phyloP scores from a whole-genome alignment of 202 grass and related monocot species.

The Digitaria exilis region DNA sequence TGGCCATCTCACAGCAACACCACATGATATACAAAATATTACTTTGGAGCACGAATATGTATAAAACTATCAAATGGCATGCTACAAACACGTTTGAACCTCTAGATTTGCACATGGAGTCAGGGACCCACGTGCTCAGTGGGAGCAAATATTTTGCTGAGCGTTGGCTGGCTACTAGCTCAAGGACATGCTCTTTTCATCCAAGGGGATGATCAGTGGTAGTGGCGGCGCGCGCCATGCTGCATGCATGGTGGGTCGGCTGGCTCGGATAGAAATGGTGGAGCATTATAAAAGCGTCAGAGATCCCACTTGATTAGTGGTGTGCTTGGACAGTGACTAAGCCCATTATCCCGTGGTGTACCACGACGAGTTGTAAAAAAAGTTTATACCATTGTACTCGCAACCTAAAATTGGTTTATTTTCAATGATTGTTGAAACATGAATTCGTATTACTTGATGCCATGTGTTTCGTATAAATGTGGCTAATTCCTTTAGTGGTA shows the following conservation, averaged over 20 bases:
- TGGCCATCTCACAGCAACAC: too few species aligned
- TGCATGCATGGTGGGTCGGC: conserved; percentile 22
- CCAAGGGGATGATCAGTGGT: not conserved
- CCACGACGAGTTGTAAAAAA: not conserved
- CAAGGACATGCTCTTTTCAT: not conserved
- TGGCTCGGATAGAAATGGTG: conserved; percentile 30
- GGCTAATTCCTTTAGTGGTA: too few species aligned
- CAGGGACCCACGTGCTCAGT: not conserved
- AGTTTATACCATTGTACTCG: too few species aligned
- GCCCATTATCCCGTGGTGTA: not conserved
- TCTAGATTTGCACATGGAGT: not conserved
- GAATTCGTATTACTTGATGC: too few species aligned
- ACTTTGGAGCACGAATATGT: not conserved
- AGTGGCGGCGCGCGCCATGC: not conserved
- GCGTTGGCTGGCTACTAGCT: not conserved
- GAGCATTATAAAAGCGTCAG: not conserved
- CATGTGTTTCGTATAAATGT: too few species aligned
- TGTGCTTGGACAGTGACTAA: conserved; percentile 9
- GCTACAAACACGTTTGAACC: not conserved
- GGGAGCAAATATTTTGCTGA: not conserved
- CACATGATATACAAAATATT: not conserved
- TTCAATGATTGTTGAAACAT: too few species aligned
- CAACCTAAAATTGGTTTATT: too few species aligned
- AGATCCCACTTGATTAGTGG: conserved; percentile 6
- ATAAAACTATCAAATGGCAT: too few species aligned